Percentiles rank a stretch among this genome's conserved stretches.
These are phyloP conservation scores for Jacaranda copaia DNA, from an alignment of 257 asterid species.

Conservation along the genomic window DNA sequence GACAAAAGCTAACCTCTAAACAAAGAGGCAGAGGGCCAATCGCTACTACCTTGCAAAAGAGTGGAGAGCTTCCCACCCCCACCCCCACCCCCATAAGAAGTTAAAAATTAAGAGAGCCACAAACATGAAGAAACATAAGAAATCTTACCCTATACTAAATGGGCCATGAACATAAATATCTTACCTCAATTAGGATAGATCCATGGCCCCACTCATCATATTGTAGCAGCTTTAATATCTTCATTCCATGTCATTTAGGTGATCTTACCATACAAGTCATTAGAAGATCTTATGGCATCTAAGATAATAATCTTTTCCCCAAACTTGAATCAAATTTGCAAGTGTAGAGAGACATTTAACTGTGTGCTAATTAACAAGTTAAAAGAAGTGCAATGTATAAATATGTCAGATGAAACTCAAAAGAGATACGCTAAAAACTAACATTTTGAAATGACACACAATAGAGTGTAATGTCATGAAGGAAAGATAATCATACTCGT, in stretches of 20 bases:
- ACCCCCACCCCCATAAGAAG: not conserved
- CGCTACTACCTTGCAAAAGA: not conserved
- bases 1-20: not conserved
- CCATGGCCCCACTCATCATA: conserved; percentile 20
- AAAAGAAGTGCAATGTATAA: not conserved
- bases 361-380: conserved; percentile 7
- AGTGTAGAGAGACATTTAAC: conserved; percentile 1
- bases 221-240: not conserved
- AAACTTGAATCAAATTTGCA: not conserved
- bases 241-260: conserved; percentile 2
- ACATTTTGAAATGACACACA: conserved; percentile 26
- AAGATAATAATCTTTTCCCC: not conserved
- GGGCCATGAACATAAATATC: not conserved
- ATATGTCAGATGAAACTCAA: conserved; percentile 17
- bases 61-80: not conserved
- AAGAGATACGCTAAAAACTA: conserved; percentile 29
- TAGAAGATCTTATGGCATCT: not conserved
- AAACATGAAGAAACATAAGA: not conserved
- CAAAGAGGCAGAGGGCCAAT: not conserved
- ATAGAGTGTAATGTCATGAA: conserved; percentile 22
- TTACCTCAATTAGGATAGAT: not conserved
- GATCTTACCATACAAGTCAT: not conserved
- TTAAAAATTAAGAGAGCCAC: not conserved
- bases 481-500: conserved; percentile 56
- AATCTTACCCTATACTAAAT: not conserved